A percentile compares a stretch with the other conserved stretches of the same genome.
phyloP scores from a whole-genome alignment of 306 rosid genomes.

The Vachellia collinsii region DNA sequence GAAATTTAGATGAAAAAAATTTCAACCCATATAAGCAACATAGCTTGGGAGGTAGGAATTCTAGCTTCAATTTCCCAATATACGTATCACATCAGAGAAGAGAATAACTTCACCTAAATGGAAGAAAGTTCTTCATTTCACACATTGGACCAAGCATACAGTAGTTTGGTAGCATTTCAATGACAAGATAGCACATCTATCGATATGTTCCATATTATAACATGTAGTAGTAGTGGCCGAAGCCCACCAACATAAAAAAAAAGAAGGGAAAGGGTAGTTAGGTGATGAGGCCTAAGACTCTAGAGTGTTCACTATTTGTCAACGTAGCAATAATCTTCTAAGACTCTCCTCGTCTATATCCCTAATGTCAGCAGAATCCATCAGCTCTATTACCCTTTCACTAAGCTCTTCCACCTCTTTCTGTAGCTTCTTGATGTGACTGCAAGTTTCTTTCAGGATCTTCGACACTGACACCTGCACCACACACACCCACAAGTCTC shows the following conservation, averaged over 20 bases:
- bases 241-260: background rate
- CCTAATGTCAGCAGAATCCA: constrained; percentile 20
- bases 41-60: background rate
- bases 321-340: constrained; percentile 22
- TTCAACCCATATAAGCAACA: background rate
- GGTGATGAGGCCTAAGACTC: background rate
- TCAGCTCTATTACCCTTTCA: constrained; percentile 21
- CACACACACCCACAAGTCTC: background rate
- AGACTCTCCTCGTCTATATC: constrained; percentile 28
- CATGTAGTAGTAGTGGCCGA: background rate
- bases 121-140: background rate
- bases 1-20: too few species aligned
- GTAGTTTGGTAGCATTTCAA: background rate
- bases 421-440: constrained; percentile 26
- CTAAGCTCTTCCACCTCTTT: constrained; percentile 29
- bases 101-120: background rate
- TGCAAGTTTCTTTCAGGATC: constrained; percentile 26
- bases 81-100: background rate
- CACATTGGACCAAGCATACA: background rate
- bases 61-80: background rate
- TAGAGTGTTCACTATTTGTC: background rate
- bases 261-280: background rate
- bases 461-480: constrained; percentile 21
- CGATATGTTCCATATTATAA: background rate
- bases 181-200: background rate